phyloP scores from a whole-genome alignment of 352 stramenopile species.

The Phytopythium vexans region DNA sequence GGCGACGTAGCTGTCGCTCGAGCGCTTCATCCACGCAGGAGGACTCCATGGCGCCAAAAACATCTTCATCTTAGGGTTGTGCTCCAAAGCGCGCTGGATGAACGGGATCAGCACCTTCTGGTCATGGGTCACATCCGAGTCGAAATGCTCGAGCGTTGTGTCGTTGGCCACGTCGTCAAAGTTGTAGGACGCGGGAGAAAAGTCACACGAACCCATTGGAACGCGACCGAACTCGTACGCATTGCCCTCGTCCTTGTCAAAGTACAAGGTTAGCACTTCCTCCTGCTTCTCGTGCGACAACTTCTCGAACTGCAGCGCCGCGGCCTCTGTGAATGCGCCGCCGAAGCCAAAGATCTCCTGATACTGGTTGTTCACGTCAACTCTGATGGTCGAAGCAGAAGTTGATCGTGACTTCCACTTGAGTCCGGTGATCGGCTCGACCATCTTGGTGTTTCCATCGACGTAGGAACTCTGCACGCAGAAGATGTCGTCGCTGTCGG shows the following conservation, averaged over 20 bases:
- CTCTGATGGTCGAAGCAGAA: conserved; percentile 33
- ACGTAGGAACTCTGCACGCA: conserved; percentile 71
- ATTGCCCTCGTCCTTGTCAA: conserved; percentile 71
- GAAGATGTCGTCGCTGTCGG: conserved; percentile 17
- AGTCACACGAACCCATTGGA: conserved; percentile 90
- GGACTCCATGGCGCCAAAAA: conserved; percentile 88
- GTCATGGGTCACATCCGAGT: conserved; percentile 72
- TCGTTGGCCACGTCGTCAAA: conserved; percentile 84
- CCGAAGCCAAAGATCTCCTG: conserved; percentile 90
- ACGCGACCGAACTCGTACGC: conserved; percentile 89
- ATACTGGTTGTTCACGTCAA: conserved; percentile 53
- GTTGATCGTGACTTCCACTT: conserved; percentile 21
- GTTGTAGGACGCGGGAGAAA: conserved; percentile 83
- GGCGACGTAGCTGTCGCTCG: conserved; percentile 37
- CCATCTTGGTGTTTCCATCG: conserved; percentile 58
- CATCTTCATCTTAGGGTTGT: conserved; percentile 72
- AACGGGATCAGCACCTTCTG: conserved; percentile 80
- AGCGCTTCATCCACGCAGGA: conserved; percentile 86
- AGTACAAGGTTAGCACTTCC: conserved; percentile 86
- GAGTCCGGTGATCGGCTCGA: conserved; percentile 44
- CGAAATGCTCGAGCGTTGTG: conserved; percentile 71
- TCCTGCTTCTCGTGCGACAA: conserved; percentile 76
- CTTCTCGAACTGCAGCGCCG: conserved; percentile 86
- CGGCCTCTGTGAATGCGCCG: conserved; percentile 90
- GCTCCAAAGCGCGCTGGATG: conserved; percentile 65